Evolutionary conservation across 148 eudicot species (phyloP).

Genomic region (Drosera capensis): DNA sequence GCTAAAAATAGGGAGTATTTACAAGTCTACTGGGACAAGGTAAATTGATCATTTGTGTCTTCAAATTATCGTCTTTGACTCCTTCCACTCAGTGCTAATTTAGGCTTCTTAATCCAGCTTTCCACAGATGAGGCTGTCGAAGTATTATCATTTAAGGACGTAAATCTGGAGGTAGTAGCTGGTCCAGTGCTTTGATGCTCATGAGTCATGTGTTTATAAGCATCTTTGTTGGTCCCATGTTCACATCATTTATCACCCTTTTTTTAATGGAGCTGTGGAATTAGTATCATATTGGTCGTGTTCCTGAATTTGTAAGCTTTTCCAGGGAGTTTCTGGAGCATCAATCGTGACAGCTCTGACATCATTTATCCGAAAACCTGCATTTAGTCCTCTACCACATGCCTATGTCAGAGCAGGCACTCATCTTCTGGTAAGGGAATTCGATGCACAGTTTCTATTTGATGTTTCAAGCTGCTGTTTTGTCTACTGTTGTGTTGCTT

Average conservation of each 20-base stretch:
- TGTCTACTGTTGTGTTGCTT: slow-evolving; percentile 5
- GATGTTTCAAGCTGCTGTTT: neutral
- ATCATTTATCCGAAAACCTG: slow-evolving; percentile 43
- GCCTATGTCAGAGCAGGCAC: slow-evolving; percentile 59
- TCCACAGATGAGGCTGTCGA: slow-evolving; percentile 55
- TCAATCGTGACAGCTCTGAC: slow-evolving; percentile 40
- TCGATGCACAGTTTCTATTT: neutral
- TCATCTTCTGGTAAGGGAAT: slow-evolving; percentile 45
- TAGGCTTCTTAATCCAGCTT: slow-evolving; percentile 35
- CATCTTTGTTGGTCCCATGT: neutral
- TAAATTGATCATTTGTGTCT: slow-evolving; percentile 5
- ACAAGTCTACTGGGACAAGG: slow-evolving; percentile 96
- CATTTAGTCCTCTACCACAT: slow-evolving; percentile 52
- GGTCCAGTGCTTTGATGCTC: slow-evolving; percentile 3
- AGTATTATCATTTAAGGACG: slow-evolving; percentile 42
- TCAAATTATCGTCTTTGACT: neutral
- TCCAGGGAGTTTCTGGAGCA: slow-evolving; percentile 64
- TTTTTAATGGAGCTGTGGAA: too few relatives aligned
- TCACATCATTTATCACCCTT: neutral
- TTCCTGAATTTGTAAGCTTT: slow-evolving; percentile 1
- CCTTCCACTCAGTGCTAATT: slow-evolving; percentile 9
- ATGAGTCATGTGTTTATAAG: neutral
- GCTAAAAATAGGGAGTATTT: slow-evolving; percentile 48
- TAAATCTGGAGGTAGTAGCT: slow-evolving; percentile 51
- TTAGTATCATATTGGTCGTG: too few relatives aligned